These are phyloP conservation scores for Candida mattraensis DNA, from an alignment of 805 yeast species.

Conservation along the genomic window DNA sequence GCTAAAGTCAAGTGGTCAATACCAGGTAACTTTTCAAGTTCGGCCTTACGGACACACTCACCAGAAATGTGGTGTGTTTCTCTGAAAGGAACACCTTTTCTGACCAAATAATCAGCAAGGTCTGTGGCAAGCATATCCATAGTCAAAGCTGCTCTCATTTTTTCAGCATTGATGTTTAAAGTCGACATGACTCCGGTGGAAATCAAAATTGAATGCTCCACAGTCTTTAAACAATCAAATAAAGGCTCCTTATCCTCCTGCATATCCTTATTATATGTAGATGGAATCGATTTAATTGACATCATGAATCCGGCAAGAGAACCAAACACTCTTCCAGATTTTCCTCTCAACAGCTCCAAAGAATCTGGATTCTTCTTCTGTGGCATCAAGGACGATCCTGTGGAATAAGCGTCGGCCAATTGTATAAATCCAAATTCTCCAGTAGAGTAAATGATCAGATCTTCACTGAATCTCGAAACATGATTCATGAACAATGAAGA, in stretches of 20 bases:
- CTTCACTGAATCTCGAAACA: conserved; percentile 91
- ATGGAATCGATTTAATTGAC: conserved; percentile 96
- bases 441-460: conserved; percentile 90
- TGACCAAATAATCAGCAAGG: conserved; percentile 93
- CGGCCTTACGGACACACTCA: conserved; percentile 92
- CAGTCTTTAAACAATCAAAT: conserved; percentile 85
- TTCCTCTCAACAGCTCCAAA: conserved; percentile 91
- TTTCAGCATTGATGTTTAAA: conserved; percentile 64
- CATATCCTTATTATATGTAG: conserved; percentile 96
- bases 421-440: conserved; percentile 96
- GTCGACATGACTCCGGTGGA: conserved; percentile 97
- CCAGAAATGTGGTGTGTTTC: conserved; percentile 99
- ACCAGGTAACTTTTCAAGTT: conserved; percentile 71
- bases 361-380: conserved; percentile 99
- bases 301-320: conserved; percentile 92
- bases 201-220: conserved; percentile 89
- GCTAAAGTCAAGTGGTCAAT: conserved; percentile 79
- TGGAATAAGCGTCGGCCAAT: conserved; percentile 95
- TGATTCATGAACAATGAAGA: conserved; percentile 93
- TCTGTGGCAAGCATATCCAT: conserved; percentile 99
- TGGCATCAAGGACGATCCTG: conserved; percentile 98
- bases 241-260: conserved; percentile 99
- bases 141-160: conserved; percentile 85
- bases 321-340: conserved; percentile 96
- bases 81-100: conserved; percentile 98